Percentiles rank a stretch among this genome's conserved stretches.
These are phyloP conservation scores for Rhodotorula toruloides DNA, from an alignment of 768 basidiomycete genomes.

Conservation along the genomic window DNA sequence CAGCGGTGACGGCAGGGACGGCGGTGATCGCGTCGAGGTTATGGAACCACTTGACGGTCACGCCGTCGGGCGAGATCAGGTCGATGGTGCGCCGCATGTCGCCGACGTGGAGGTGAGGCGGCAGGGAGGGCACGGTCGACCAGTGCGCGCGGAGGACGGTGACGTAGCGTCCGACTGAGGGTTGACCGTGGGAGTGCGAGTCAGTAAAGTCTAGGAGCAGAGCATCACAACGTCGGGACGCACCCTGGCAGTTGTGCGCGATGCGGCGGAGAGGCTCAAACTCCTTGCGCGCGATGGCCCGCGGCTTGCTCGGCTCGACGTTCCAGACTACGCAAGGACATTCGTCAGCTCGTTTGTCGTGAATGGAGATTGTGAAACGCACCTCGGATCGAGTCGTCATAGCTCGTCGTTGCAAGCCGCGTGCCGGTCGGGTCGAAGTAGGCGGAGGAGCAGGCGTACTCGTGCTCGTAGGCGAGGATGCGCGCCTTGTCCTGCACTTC, in stretches of 20 bases:
- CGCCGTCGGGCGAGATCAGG: slow-evolving; percentile 44
- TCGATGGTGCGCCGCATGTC: slow-evolving; percentile 49
- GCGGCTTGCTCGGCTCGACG: slow-evolving; percentile 41
- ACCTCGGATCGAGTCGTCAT: slow-evolving; percentile 49
- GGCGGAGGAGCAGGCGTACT: slow-evolving; percentile 37
- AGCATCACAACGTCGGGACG: no score
- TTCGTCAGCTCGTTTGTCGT: no score
- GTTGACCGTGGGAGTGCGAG: no score
- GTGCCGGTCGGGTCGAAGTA: slow-evolving; percentile 51
- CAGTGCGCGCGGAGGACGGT: slow-evolving; percentile 51
- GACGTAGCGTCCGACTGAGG: slow-evolving; percentile 48
- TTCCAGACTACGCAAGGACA: slow-evolving; percentile 42
- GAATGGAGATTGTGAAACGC: not conserved
- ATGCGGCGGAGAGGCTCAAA: slow-evolving; percentile 33
- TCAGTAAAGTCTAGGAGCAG: no score
- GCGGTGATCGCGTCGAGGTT: slow-evolving; percentile 44
- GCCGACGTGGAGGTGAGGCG: slow-evolving; percentile 42
- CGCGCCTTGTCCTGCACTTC: slow-evolving; percentile 31
- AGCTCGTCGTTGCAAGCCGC: slow-evolving; percentile 47
- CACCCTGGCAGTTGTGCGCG: slow-evolving; percentile 48
- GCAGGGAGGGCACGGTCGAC: slow-evolving; percentile 34
- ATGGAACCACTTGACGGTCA: not conserved
- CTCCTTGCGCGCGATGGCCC: slow-evolving; percentile 7
- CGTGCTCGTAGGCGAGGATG: slow-evolving; percentile 37
- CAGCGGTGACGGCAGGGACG: slow-evolving; percentile 49